phyloP scores from a whole-genome alignment of 2,329 filamentous ascomycete genomes.

The Diaporthe aspalathi region DNA sequence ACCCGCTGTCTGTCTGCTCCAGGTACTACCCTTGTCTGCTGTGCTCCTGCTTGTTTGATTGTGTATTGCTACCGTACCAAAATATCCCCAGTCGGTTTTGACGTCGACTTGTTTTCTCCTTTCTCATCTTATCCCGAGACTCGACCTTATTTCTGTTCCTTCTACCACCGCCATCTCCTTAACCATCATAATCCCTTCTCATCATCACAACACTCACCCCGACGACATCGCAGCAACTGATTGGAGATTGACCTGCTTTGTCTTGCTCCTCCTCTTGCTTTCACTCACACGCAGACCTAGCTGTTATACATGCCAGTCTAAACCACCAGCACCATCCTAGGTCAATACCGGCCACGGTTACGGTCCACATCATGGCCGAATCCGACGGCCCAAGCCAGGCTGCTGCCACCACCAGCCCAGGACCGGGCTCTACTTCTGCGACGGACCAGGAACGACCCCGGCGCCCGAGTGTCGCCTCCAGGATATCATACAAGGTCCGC shows the following conservation, averaged over 20 bases:
- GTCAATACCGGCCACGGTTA: background rate
- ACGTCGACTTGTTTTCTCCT: conserved; percentile 3
- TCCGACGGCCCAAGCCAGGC: conserved; percentile 28
- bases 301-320: background rate
- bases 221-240: background rate
- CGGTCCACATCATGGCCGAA: conserved; percentile 35
- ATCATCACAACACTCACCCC: background rate
- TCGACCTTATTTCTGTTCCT: background rate
- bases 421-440: background rate
- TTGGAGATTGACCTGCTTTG: background rate
- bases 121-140: background rate
- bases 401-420: conserved; percentile 21
- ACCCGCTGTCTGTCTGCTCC: background rate
- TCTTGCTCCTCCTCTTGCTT: too few species aligned
- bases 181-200: background rate
- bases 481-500: conserved; percentile 36
- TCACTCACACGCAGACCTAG: background rate
- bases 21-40: background rate
- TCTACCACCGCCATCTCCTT: background rate
- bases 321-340: background rate
- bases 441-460: conserved; percentile 32
- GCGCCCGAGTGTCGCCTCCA: conserved; percentile 39
- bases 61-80: conserved; percentile 3
- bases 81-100: background rate
- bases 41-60: conserved; percentile 4